Percentiles rank a stretch among this genome's conserved stretches.
phyloP scores from a whole-genome alignment of 768 basidiomycete genomes.

The Kwoniella sp. region DNA sequence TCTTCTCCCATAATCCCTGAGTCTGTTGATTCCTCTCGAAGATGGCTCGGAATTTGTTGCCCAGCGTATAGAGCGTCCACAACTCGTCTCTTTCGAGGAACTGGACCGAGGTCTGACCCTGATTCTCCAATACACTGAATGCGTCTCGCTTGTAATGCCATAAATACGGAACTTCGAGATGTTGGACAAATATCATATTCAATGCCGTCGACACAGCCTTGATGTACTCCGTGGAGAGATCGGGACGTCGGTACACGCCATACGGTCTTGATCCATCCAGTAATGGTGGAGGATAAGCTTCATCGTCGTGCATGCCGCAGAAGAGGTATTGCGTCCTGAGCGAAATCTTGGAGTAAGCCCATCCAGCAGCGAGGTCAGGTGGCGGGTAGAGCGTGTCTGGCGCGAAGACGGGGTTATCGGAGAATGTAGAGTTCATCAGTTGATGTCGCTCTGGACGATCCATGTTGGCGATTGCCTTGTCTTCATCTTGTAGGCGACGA shows the following conservation, averaged over 20 bases:
- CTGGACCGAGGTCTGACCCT: conserved; percentile 35
- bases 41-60: conserved; percentile 85
- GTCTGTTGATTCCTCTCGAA: conserved; percentile 71
- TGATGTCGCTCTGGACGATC: conserved; percentile 98
- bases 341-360: conserved; percentile 78
- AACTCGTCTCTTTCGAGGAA: conserved; percentile 77
- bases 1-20: conserved; percentile 66
- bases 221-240: conserved; percentile 60
- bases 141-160: conserved; percentile 92
- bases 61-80: conserved; percentile 88
- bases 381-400: conserved; percentile 64
- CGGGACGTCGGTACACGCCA: conserved; percentile 60
- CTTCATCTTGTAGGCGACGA: conserved; percentile 85
- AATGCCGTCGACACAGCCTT: conserved; percentile 77
- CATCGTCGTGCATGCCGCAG: conserved; percentile 40
- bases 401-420: conserved; percentile 56
- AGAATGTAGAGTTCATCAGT: conserved; percentile 80
- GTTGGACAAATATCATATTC: conserved; percentile 78
- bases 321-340: conserved; percentile 59
- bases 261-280: conserved; percentile 45
- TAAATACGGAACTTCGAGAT: conserved; percentile 92
- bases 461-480: conserved; percentile 82
- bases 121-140: conserved; percentile 61
- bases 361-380: conserved; percentile 79
- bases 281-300: conserved; percentile 31